Evolutionary conservation across 75 land plant genomes (phyloP), one percentile per base, ranked within the genome.

Genomic region (Adiantum capillusveneris): DNA sequence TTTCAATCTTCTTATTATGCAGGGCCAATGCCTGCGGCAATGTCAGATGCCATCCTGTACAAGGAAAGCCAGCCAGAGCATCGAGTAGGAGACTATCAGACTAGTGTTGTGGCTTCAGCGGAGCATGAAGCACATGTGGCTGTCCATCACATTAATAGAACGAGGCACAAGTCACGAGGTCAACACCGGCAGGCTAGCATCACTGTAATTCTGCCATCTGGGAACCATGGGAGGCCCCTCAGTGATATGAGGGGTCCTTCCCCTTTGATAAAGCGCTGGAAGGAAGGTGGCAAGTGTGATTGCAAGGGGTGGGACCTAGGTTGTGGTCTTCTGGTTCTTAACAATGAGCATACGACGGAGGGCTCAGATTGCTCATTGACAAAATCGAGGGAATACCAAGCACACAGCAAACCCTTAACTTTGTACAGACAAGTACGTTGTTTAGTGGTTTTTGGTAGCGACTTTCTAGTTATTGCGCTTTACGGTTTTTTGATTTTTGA

Each of bases 281-380:
- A 29, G 27, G 45, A 44, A 31, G 65, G 65, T 49, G 65, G 65
- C 2, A 30, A 44, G 57, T 63, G 65, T 63, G 65, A 63, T 29
- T 63, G 65, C 29, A 46, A 46, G n/a, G 48, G 65, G 3, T 63
- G 65, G 65, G 65, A 63, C 26, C 48, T 63, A 14, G 65, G 65
- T 1, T 63, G 65, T 52, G 65, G 65, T 16, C 14, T 58, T 13
- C 26, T 39, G 18, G 43, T 39, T 25, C 43, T 58, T 5, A 39
- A 12, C 59, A 34, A 58, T 53, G 7, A 53, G 25, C 50, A 53
- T 2, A 25, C 55, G 5, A 53, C 5, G 25, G 49, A n/a, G 21
- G 12, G 21, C 17, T 3, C 21, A 46, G 21, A 46, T 2, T 6
- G 14, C 5, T 6, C 37, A 34, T 34, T 34, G 9, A 34, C 37